A percentile compares a stretch with the other conserved stretches of the same genome.
Evolutionary conservation across 2,329 filamentous ascomycete species (phyloP).

Genomic region (Akanthomyces muscarius): DNA sequence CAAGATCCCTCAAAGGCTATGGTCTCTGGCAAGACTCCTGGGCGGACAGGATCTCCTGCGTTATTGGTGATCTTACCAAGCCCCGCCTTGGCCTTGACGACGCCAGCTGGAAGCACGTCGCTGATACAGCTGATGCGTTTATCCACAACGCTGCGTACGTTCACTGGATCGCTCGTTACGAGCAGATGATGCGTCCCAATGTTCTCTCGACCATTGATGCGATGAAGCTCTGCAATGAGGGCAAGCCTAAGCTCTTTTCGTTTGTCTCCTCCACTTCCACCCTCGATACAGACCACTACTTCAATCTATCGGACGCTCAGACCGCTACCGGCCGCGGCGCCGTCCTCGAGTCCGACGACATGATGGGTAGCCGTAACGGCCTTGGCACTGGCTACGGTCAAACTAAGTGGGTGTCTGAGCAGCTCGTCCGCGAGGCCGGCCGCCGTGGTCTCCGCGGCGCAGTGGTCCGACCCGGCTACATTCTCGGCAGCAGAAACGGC

Average conservation of each 20-base stretch:
- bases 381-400: slow-evolving; percentile 88
- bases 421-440: slow-evolving; percentile 74
- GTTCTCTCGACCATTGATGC: slow-evolving; percentile 77
- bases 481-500: slow-evolving; percentile 66
- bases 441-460: slow-evolving; percentile 69
- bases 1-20: slow-evolving; percentile 67
- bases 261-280: slow-evolving; percentile 85
- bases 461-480: slow-evolving; percentile 80
- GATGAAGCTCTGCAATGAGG: slow-evolving; percentile 69
- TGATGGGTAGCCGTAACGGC: slow-evolving; percentile 70
- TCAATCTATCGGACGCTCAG: slow-evolving; percentile 64
- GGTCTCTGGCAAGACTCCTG: slow-evolving; percentile 73
- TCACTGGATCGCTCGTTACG: slow-evolving; percentile 79
- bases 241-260: slow-evolving; percentile 70
- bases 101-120: slow-evolving; percentile 60
- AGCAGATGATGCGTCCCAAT: slow-evolving; percentile 67
- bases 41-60: slow-evolving; percentile 59
- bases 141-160: slow-evolving; percentile 80
- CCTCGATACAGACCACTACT: slow-evolving; percentile 78
- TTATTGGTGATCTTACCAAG: slow-evolving; percentile 71
- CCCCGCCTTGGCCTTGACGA: slow-evolving; percentile 69
- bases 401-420: slow-evolving; percentile 73
- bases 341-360: slow-evolving; percentile 71
- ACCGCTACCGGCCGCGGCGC: slow-evolving; percentile 57
- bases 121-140: slow-evolving; percentile 64